Evolutionary conservation across 2,329 filamentous ascomycete genomes (phyloP).

Genomic region (Calonectria leucothoes): DNA sequence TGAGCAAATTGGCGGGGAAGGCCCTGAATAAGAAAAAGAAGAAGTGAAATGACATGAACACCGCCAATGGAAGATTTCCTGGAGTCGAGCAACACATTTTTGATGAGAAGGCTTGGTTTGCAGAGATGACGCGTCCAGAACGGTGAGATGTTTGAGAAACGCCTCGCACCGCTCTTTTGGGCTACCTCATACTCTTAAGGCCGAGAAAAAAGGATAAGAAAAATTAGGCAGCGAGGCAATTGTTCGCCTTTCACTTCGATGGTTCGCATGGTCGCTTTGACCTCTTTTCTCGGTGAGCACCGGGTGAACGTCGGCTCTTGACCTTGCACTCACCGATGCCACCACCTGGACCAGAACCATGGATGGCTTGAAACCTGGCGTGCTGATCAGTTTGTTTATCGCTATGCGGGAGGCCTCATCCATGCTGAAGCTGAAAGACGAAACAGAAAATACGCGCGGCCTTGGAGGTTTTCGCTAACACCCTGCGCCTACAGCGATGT

Average conservation of each 20-base stretch:
- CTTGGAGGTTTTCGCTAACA: too few relatives aligned
- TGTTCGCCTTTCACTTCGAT: neutral
- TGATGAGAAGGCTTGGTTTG: neutral
- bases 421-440: neutral
- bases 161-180: neutral
- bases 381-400: neutral
- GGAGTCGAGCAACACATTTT: neutral
- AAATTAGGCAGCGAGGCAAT: neutral
- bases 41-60: neutral
- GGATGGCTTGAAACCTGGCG: neutral
- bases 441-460: too few relatives aligned
- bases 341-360: neutral
- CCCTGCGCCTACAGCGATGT: neutral
- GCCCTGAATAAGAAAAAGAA: neutral
- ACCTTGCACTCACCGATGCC: neutral
- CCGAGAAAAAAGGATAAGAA: neutral
- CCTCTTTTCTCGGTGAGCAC: neutral
- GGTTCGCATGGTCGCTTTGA: neutral
- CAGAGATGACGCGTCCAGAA: neutral
- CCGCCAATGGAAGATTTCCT: neutral
- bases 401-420: neutral
- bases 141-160: neutral
- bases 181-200: neutral
- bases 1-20: neutral
- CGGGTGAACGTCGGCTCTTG: too few relatives aligned